These are phyloP conservation scores for Alternaria angustiovoidea DNA, from an alignment of 2,329 filamentous ascomycete species.

Conservation along the genomic window DNA sequence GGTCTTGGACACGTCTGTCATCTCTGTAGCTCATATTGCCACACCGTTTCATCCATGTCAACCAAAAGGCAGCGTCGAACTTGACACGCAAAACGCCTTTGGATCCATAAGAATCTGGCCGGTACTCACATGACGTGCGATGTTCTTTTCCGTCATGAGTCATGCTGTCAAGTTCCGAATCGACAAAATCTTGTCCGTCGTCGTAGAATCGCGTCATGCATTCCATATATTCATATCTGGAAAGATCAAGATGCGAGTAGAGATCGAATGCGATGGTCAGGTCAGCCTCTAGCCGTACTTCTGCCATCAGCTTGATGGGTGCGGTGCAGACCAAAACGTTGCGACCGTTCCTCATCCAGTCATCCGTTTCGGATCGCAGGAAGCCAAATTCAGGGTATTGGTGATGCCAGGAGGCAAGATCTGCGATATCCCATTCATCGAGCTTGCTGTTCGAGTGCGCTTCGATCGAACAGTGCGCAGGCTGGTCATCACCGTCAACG, in stretches of 20 bases:
- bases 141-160: constrained; percentile 34
- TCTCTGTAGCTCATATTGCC: constrained; percentile 27
- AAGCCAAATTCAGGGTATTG: constrained; percentile 46
- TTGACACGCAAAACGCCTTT: constrained; percentile 38
- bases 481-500: constrained; percentile 47
- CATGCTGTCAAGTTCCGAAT: constrained; percentile 33
- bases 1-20: constrained; percentile 38
- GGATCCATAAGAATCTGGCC: constrained; percentile 19
- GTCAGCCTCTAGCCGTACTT: constrained; percentile 46
- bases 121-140: constrained; percentile 32
- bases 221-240: constrained; percentile 38
- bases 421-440: constrained; percentile 42
- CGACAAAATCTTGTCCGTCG: constrained; percentile 30
- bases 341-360: constrained; percentile 33
- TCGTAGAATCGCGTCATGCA: constrained; percentile 49
- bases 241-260: constrained; percentile 44
- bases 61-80: constrained; percentile 58
- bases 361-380: constrained; percentile 27
- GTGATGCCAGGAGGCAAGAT: constrained; percentile 43
- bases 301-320: constrained; percentile 52
- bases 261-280: constrained; percentile 46
- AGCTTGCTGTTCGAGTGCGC: constrained; percentile 40
- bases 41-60: constrained; percentile 45
- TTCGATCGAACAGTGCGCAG: constrained; percentile 52
- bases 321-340: constrained; percentile 54